phyloP scores from a whole-genome alignment of 2,329 filamentous ascomycete species.

The Mycosphaerella arachidis region DNA sequence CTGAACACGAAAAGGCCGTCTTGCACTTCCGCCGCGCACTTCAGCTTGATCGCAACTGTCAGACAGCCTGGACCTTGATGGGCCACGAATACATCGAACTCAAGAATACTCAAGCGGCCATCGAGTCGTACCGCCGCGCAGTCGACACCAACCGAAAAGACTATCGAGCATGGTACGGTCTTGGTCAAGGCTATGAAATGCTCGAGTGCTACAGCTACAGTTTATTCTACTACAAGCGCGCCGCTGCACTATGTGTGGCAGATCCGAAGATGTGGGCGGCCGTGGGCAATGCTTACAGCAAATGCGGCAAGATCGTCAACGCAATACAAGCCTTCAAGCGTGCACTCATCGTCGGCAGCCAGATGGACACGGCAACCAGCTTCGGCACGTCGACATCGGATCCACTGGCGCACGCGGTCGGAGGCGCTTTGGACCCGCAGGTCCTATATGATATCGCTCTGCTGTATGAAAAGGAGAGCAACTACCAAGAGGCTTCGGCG shows the following conservation, averaged over 20 bases:
- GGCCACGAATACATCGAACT: slow-evolving; percentile 98
- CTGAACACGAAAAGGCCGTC: slow-evolving; percentile 94
- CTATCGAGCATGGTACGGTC: slow-evolving; percentile 95
- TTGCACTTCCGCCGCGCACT: slow-evolving; percentile 94
- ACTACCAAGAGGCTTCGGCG: slow-evolving; percentile 73
- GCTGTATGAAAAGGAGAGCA: slow-evolving; percentile 77
- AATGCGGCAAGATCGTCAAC: slow-evolving; percentile 80
- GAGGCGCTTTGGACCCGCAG: slow-evolving; percentile 74
- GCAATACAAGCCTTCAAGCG: slow-evolving; percentile 94
- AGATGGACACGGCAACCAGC: slow-evolving; percentile 62
- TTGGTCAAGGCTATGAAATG: slow-evolving; percentile 95
- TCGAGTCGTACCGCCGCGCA: slow-evolving; percentile 91
- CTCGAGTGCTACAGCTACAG: slow-evolving; percentile 98
- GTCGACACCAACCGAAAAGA: slow-evolving; percentile 95
- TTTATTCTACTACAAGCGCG: slow-evolving; percentile 95
- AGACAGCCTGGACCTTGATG: slow-evolving; percentile 98
- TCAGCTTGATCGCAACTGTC: slow-evolving; percentile 81
- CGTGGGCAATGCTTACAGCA: slow-evolving; percentile 84
- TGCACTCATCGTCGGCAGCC: slow-evolving; percentile 80
- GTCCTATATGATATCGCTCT: slow-evolving; percentile 83
- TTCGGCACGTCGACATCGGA: slow-evolving; percentile 41
- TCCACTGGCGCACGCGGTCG: slow-evolving; percentile 44
- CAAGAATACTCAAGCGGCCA: slow-evolving; percentile 96
- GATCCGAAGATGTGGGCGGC: slow-evolving; percentile 99
- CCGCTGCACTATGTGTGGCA: slow-evolving; percentile 86